These are phyloP conservation scores for Trypanosoma vivax DNA, from an alignment of 208 protist genomes.

Conservation along the genomic window DNA sequence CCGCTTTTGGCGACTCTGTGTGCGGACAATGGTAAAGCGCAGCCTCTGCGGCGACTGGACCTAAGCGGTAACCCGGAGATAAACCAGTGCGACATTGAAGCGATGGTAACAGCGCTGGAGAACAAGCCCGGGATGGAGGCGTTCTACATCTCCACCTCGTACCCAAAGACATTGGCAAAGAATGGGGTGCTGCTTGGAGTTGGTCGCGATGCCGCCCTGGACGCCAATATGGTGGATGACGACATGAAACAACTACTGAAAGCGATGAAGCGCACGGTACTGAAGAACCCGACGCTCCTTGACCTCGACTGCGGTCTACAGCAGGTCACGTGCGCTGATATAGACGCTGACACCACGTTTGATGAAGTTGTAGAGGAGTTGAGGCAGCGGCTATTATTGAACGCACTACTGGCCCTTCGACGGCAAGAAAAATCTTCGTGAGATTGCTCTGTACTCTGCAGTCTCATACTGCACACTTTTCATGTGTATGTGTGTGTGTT, in stretches of 20 bases:
- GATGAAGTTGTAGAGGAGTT: constrained; percentile 24
- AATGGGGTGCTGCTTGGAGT: constrained; percentile 2
- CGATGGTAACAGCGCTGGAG: constrained; percentile 19
- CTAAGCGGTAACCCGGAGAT: constrained; percentile 42
- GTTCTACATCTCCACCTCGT: constrained; percentile 28
- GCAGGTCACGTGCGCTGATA: constrained; percentile 7
- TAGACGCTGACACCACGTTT: neutral
- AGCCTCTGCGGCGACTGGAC: constrained; percentile 26
- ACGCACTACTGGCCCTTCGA: constrained; percentile 27
- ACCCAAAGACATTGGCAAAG: constrained; percentile 1
- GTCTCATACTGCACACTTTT: neutral
- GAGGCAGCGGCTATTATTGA: constrained; percentile 41
- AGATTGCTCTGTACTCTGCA: neutral
- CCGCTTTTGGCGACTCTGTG: constrained; percentile 26
- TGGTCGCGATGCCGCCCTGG: constrained; percentile 13
- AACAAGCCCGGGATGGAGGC: constrained; percentile 30
- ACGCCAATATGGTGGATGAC: too few species aligned
- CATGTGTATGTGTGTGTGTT: constrained; percentile 1
- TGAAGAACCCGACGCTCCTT: constrained; percentile 29
- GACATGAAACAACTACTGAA: constrained; percentile 29
- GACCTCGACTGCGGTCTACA: constrained; percentile 24
- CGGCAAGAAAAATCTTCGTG: neutral
- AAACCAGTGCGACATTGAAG: constrained; percentile 14
- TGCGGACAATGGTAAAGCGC: constrained; percentile 1
- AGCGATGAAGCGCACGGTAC: constrained; percentile 19